Percentiles rank a stretch among this genome's conserved stretches.
Evolutionary conservation across 768 basidiomycete species (phyloP).

Genomic region (Solioccasus polychromus): DNA sequence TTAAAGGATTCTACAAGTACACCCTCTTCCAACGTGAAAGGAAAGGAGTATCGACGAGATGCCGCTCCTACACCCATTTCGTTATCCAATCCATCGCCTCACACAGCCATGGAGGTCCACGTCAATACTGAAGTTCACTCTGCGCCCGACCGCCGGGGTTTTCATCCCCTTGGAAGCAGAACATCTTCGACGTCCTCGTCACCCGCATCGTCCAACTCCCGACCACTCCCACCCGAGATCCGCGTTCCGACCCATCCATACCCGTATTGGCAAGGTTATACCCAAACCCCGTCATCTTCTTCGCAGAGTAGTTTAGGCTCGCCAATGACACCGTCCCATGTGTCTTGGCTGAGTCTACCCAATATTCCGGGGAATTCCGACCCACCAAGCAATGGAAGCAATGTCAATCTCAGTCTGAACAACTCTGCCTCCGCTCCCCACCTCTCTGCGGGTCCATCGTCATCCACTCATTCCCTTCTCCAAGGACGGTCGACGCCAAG

Average conservation of each 20-base stretch:
- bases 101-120: constrained; percentile 23
- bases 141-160: constrained; percentile 10
- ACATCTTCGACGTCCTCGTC: constrained; percentile 16
- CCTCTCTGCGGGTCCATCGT: constrained; percentile 6
- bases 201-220: constrained; percentile 16
- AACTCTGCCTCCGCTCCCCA: not conserved
- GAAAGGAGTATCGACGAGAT: constrained; percentile 24
- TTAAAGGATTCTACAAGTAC: constrained; percentile 23
- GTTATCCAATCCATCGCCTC: constrained; percentile 2
- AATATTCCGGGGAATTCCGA: constrained; percentile 9
- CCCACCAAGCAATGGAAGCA: constrained; percentile 3
- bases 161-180: constrained; percentile 21
- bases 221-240: constrained; percentile 31
- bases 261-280: constrained; percentile 34
- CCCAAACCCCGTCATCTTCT: constrained; percentile 30
- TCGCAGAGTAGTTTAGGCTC: constrained; percentile 32
- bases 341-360: constrained; percentile 35
- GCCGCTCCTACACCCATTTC: constrained; percentile 1
- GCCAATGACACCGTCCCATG: constrained; percentile 35
- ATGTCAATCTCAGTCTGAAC: constrained; percentile 2
- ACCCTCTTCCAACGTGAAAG: constrained; percentile 16
- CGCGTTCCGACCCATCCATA: constrained; percentile 32
- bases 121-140: constrained; percentile 30
- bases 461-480: constrained; percentile 13
- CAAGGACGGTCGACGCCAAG: constrained; percentile 26